Evolutionary conservation across 2,329 filamentous ascomycete genomes (phyloP).

Genomic region (Aspergillus fischeri): DNA sequence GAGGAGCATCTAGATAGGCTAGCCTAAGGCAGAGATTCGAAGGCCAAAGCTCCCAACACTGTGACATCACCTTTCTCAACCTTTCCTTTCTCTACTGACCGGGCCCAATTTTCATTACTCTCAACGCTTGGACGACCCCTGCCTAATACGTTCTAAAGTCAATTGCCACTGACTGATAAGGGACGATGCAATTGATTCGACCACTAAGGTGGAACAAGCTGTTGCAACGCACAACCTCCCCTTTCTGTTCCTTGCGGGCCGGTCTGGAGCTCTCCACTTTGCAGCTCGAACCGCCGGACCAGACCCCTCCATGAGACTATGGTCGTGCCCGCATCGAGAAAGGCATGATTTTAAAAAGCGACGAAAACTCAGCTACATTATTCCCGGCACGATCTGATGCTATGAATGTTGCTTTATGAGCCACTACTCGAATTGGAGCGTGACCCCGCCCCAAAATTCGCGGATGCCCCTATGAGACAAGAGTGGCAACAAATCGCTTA

Average conservation of each 20-base stretch:
- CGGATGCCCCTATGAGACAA: too few species aligned
- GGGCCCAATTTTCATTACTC: too few species aligned
- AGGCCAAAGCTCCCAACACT: slow-evolving; percentile 8
- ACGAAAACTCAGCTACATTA: too few species aligned
- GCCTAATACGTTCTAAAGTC: not conserved
- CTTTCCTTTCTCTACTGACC: not conserved
- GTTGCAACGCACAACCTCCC: not conserved
- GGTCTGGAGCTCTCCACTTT: not conserved
- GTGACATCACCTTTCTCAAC: slow-evolving; percentile 14
- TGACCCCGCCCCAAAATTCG: too few species aligned
- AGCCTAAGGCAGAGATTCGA: slow-evolving; percentile 7
- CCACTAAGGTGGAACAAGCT: not conserved
- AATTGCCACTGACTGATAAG: not conserved
- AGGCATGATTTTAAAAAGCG: too few species aligned
- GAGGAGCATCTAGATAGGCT: slow-evolving; percentile 2
- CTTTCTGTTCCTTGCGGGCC: not conserved
- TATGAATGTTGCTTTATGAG: too few species aligned
- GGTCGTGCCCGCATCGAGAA: too few species aligned
- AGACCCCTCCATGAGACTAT: not conserved
- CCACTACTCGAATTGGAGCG: too few species aligned
- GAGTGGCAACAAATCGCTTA: too few species aligned
- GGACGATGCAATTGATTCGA: not conserved
- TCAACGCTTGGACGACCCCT: not conserved
- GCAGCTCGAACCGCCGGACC: not conserved
- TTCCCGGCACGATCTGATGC: too few species aligned